Percentiles rank a stretch among this genome's conserved stretches.
phyloP scores from a whole-genome alignment of 352 stramenopile genomes.

The Phytophthora kernoviae region DNA sequence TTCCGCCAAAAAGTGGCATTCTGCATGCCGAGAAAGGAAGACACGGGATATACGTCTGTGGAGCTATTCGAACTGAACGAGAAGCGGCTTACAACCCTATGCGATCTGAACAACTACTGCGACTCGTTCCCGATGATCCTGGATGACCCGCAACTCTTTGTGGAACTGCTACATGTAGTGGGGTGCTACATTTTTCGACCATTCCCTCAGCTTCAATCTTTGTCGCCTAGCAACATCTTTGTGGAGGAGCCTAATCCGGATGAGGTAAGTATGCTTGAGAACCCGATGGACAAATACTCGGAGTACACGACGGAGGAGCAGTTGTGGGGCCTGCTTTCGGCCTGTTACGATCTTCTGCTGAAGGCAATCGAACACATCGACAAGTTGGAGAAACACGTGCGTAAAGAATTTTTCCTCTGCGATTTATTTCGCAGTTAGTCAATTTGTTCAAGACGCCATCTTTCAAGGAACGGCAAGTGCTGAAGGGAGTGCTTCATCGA shows the following conservation, averaged over 20 bases:
- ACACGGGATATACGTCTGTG: constrained; percentile 42
- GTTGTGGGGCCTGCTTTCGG: constrained; percentile 78
- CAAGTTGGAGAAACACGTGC: constrained; percentile 87
- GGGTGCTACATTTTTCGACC: constrained; percentile 85
- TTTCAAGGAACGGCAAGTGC: constrained; percentile 85
- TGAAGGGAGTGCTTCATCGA: constrained; percentile 87
- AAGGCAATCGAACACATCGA: constrained; percentile 90
- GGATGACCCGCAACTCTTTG: constrained; percentile 78
- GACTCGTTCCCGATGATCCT: constrained; percentile 84
- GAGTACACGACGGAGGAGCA: constrained; percentile 87
- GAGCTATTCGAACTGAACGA: constrained; percentile 89
- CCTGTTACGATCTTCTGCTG: constrained; percentile 82
- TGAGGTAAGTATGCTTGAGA: constrained; percentile 56
- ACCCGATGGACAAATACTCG: constrained; percentile 85
- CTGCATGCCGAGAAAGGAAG: constrained; percentile 65
- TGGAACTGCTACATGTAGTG: constrained; percentile 82
- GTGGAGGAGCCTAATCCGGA: constrained; percentile 80
- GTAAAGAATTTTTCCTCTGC: constrained; percentile 87
- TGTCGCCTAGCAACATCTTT: constrained; percentile 77
- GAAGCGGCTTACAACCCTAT: constrained; percentile 80
- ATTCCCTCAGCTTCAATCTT: constrained; percentile 55
- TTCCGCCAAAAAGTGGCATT: constrained; percentile 88
- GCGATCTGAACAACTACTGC: constrained; percentile 87
- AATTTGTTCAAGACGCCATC: constrained; percentile 88
- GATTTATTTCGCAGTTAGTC: constrained; percentile 82